Conservation (phyloP, 2,329 filamentous ascomycete genomes). For the Helotiales sp. region DNA sequence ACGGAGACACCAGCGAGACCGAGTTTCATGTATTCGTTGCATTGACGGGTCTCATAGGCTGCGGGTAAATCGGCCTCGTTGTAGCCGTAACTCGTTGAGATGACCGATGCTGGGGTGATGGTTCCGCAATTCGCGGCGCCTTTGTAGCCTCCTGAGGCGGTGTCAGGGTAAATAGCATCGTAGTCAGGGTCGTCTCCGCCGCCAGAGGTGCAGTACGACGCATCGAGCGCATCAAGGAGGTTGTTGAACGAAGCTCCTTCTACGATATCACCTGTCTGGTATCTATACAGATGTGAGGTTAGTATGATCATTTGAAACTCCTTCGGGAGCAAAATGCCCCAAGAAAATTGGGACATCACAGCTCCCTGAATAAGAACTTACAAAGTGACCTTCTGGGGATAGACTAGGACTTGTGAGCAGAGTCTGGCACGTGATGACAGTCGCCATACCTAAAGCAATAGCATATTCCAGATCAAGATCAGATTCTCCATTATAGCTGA, state of each 20-base stretch:
- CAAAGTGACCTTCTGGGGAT: constrained; percentile 49
- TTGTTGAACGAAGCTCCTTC: constrained; percentile 18
- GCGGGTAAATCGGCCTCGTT: constrained; percentile 17
- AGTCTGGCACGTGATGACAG: background rate
- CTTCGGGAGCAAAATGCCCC: too few relatives aligned
- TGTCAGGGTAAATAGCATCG: constrained; percentile 38
- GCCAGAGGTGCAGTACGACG: constrained; percentile 10
- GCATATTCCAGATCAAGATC: constrained; percentile 56
- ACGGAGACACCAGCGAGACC: constrained; percentile 17
- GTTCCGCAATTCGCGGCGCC: constrained; percentile 46
- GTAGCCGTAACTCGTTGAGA: constrained; percentile 11
- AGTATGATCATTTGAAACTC: too few relatives aligned
- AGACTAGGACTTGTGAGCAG: constrained; percentile 39
- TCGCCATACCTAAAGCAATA: constrained; percentile 42
- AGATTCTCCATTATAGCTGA: constrained; percentile 48
- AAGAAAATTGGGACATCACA: too few relatives aligned
- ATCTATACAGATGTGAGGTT: too few relatives aligned
- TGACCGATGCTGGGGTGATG: constrained; percentile 47
- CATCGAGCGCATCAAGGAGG: constrained; percentile 16
- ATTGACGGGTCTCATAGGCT: constrained; percentile 16
- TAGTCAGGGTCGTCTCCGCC: constrained; percentile 31
- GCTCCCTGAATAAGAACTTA: too few relatives aligned
- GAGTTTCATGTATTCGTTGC: constrained; percentile 21
- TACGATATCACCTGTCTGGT: constrained; percentile 13
- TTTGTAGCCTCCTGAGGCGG: constrained; percentile 35